These are phyloP conservation scores for Gaeumannomyces tritici DNA, from an alignment of 2,329 filamentous ascomycete genomes.

Conservation along the genomic window DNA sequence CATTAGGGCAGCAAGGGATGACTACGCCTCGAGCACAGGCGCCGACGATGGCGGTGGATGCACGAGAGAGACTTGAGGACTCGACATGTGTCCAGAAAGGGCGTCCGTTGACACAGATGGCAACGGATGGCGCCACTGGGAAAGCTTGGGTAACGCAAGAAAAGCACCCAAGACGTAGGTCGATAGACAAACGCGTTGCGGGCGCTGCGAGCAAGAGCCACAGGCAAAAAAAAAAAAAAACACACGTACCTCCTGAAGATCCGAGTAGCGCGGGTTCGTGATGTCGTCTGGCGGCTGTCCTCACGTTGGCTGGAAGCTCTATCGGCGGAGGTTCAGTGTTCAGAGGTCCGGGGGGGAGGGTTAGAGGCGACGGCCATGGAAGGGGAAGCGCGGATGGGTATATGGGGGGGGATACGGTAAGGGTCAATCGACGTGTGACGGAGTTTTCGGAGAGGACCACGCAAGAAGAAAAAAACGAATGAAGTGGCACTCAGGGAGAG, in stretches of 20 bases:
- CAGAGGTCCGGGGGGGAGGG: not conserved
- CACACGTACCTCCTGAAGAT: not conserved
- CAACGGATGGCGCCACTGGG: not conserved
- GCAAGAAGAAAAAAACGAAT: not conserved
- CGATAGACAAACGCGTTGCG: not conserved
- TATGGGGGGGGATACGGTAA: not conserved
- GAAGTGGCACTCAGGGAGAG: not conserved
- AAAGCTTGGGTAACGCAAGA: not conserved
- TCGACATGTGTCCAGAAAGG: not conserved
- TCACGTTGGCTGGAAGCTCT: not conserved
- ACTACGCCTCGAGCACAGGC: not conserved
- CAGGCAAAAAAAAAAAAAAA: no score
- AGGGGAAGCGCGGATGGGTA: not conserved
- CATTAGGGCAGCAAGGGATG: not conserved
- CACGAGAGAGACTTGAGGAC: not conserved
- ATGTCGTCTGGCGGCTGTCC: not conserved
- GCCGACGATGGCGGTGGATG: not conserved
- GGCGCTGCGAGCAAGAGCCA: not conserved
- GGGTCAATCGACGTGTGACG: not conserved
- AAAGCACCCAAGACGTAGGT: not conserved
- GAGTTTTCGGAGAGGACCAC: not conserved
- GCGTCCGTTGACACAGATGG: not conserved
- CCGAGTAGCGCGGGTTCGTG: not conserved
- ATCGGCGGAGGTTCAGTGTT: not conserved
- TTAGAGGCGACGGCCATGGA: not conserved